Evolutionary conservation across 352 stramenopile genomes (phyloP).

Genomic region (Globisporangium viniferum): DNA sequence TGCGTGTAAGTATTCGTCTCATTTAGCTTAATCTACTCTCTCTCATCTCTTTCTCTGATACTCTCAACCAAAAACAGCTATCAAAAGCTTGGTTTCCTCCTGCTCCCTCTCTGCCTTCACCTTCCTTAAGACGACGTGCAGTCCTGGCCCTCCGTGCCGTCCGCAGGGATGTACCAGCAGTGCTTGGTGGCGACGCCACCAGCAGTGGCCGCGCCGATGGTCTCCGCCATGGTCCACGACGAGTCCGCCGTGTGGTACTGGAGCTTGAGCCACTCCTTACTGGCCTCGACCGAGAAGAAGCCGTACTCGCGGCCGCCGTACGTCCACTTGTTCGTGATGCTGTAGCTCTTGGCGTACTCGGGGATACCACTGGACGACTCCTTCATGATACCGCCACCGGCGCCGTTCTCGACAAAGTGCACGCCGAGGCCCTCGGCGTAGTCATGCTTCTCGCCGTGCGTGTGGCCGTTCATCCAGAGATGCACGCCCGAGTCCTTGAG

Average conservation of each 20-base stretch:
- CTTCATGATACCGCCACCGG: constrained; percentile 68
- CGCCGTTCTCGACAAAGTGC: constrained; percentile 79
- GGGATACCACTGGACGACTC: constrained; percentile 66
- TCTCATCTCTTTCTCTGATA: background rate
- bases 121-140: constrained; percentile 5
- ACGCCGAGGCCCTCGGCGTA: constrained; percentile 46
- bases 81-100: background rate
- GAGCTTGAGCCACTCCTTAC: constrained; percentile 59
- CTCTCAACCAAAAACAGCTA: background rate
- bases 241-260: constrained; percentile 63
- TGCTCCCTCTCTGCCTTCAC: background rate
- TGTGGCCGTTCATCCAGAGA: constrained; percentile 73
- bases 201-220: constrained; percentile 33
- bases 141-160: constrained; percentile 30
- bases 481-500: constrained; percentile 45
- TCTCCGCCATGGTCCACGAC: constrained; percentile 49
- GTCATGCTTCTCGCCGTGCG: constrained; percentile 78
- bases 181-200: constrained; percentile 55
- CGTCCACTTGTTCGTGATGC: constrained; percentile 57
- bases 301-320: constrained; percentile 62
- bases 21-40: constrained; percentile 11
- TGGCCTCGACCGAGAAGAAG: constrained; percentile 61
- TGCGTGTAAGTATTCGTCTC: constrained; percentile 6
- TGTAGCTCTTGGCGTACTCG: constrained; percentile 27
- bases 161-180: constrained; percentile 63